Conservation (phyloP, 495 filamentous ascomycete genomes). For the Clohesyomyces aquaticus region DNA sequence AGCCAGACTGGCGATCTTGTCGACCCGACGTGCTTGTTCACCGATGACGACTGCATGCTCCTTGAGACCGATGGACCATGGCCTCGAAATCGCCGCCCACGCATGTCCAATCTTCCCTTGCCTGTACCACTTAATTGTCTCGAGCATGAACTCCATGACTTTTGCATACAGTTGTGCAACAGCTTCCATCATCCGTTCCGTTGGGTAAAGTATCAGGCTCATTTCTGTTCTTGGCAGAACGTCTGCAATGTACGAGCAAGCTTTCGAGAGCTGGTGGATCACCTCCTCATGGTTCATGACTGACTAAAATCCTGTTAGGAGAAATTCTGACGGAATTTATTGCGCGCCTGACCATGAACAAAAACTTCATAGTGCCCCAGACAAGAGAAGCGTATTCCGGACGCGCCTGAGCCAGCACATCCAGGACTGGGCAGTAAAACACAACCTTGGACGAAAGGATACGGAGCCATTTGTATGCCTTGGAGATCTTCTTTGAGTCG, state of each 20-base stretch:
- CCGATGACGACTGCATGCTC: too few relatives aligned
- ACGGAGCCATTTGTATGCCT: background rate
- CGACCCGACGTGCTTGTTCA: too few relatives aligned
- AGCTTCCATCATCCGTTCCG: background rate
- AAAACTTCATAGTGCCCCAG: constrained; percentile 1
- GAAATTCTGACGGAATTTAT: background rate
- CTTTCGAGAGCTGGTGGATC: background rate
- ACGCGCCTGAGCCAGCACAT: background rate
- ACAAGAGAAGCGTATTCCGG: background rate
- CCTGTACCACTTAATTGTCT: background rate
- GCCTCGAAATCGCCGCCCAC: background rate
- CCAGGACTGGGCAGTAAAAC: background rate
- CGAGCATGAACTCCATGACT: background rate
- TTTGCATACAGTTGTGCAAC: background rate
- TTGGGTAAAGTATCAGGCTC: background rate
- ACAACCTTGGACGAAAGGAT: background rate
- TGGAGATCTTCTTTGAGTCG: background rate
- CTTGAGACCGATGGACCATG: too few relatives aligned
- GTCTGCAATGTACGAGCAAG: background rate
- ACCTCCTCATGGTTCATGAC: background rate
- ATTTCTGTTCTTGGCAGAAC: background rate
- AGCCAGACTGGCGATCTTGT: too few relatives aligned
- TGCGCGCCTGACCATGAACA: background rate
- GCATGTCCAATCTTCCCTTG: background rate
- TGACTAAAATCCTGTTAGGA: background rate